Percentiles rank a stretch among this genome's conserved stretches.
Conservation (phyloP, 768 basidiomycete genomes). For the Lactarius indigo region DNA sequence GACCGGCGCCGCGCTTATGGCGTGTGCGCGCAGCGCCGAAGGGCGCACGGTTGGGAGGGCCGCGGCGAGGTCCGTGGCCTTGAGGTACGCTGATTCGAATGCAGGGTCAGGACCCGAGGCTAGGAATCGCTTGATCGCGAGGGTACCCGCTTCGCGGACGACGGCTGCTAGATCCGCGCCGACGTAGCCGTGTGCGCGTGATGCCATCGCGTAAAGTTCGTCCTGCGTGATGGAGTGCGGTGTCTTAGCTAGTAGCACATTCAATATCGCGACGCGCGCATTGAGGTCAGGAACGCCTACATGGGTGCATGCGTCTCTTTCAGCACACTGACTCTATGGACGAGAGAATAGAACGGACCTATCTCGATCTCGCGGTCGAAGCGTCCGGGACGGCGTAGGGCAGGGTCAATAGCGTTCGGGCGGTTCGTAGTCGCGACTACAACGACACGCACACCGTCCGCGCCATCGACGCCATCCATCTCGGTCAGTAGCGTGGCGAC, state of each 20-base stretch:
- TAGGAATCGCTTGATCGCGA: slow-evolving; percentile 84
- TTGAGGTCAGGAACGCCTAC: slow-evolving; percentile 85
- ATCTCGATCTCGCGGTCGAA: slow-evolving; percentile 97
- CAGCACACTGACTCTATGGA: not conserved
- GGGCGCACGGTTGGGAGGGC: slow-evolving; percentile 82
- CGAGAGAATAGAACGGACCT: slow-evolving; percentile 43
- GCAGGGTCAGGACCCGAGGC: slow-evolving; percentile 28
- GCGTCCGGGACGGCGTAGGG: slow-evolving; percentile 80
- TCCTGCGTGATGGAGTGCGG: slow-evolving; percentile 65
- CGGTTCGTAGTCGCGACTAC: slow-evolving; percentile 96
- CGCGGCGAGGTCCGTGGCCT: slow-evolving; percentile 62
- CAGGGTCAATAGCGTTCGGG: slow-evolving; percentile 94
- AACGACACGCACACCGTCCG: slow-evolving; percentile 63
- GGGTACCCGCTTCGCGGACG: slow-evolving; percentile 88
- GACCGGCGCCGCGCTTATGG: slow-evolving; percentile 80
- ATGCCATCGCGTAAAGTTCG: slow-evolving; percentile 64
- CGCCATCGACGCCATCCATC: slow-evolving; percentile 81
- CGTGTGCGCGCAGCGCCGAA: slow-evolving; percentile 91
- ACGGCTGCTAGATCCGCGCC: slow-evolving; percentile 93
- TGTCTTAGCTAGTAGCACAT: slow-evolving; percentile 77
- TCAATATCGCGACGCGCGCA: slow-evolving; percentile 80
- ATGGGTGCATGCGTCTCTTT: not conserved
- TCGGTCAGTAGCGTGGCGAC: slow-evolving; percentile 93
- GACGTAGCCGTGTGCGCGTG: slow-evolving; percentile 91
- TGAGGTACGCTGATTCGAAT: slow-evolving; percentile 29